Conservation (phyloP, 2,329 filamentous ascomycete genomes). For the Microdochium trichocladiopsis region DNA sequence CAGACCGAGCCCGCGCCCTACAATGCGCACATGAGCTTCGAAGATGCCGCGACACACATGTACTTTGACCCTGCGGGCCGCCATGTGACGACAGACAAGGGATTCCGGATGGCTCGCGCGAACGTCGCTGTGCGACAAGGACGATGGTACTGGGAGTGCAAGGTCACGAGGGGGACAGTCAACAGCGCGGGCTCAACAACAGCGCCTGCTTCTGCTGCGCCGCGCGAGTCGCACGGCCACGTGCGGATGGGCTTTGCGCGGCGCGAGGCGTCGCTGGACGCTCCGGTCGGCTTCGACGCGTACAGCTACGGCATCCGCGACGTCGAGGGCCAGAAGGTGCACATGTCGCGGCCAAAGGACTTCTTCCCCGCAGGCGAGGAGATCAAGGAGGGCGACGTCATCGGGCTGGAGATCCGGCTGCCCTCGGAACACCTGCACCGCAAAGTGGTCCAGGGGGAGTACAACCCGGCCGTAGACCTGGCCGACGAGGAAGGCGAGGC, state of each 20-base stretch:
- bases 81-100: constrained; percentile 83
- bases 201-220: constrained; percentile 10
- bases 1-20: constrained; percentile 82
- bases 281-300: constrained; percentile 78
- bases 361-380: constrained; percentile 76
- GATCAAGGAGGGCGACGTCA: constrained; percentile 83
- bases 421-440: constrained; percentile 80
- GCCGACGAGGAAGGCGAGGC: constrained; percentile 41
- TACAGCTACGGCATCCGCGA: constrained; percentile 95
- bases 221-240: constrained; percentile 45
- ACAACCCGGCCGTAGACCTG: constrained; percentile 77
- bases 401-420: constrained; percentile 81
- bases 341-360: constrained; percentile 87
- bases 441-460: constrained; percentile 80
- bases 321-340: constrained; percentile 82
- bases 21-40: constrained; percentile 80
- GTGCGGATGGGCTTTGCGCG: constrained; percentile 84
- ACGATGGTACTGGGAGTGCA: constrained; percentile 90
- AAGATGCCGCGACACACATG: constrained; percentile 82
- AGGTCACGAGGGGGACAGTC: constrained; percentile 70
- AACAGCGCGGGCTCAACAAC: constrained; percentile 23
- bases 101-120: constrained; percentile 83
- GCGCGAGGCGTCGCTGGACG: constrained; percentile 74
- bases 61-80: constrained; percentile 70
- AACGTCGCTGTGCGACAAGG: constrained; percentile 90